Base-by-base conservation (phyloP, 495 filamentous ascomycete species). In the Hyaloscypha finlandica region DNA sequence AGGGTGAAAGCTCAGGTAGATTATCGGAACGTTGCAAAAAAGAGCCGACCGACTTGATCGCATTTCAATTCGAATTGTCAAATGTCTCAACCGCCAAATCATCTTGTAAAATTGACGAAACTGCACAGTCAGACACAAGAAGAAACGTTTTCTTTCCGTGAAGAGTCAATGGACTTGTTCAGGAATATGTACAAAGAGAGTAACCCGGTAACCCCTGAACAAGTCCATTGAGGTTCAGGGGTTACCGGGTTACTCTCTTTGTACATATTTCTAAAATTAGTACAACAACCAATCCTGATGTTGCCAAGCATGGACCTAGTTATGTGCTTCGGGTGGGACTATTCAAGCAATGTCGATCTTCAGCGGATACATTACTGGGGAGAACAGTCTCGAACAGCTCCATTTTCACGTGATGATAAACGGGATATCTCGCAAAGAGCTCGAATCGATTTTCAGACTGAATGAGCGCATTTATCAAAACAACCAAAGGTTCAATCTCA, bases 391-490 rank as follows among this genome's bases (percentile, higher is more conserved):
- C 56, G 56, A 59, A 33, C 56, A 59, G 22, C 1, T 35, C 30
- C 30, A 48, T 19, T 35, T 59, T n/a, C 56, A 59, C 56, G 56
- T 59, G 56, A 59, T 33, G 56, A 59, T 56, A 59, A 14, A 33
- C 16, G 33, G 42, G 42, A 48, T 14, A 19, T 48, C 4, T 48
- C 16, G 11, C 8, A 12, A 6, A 19, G 42, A 48, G 4, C 42
- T 48, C 42, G 42, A 48, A 48, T 11, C 42, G 42, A 4, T 4
- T 48, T 48, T 12, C 4, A 12, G 16, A 6, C 42, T 4, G 42
- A 12, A 48, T 48, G 35, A 48, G 42, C 42, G 42, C 42, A 48
- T 48, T 48, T 48, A 19, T 4, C 16, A 48, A 48, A 48, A 48
- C 42, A 48, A 4, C 9, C 42, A 48, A 11, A 48, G 42, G 3